phyloP scores from a whole-genome alignment of 1,284 basidiomycete genomes.

The Porodaedalea pini region DNA sequence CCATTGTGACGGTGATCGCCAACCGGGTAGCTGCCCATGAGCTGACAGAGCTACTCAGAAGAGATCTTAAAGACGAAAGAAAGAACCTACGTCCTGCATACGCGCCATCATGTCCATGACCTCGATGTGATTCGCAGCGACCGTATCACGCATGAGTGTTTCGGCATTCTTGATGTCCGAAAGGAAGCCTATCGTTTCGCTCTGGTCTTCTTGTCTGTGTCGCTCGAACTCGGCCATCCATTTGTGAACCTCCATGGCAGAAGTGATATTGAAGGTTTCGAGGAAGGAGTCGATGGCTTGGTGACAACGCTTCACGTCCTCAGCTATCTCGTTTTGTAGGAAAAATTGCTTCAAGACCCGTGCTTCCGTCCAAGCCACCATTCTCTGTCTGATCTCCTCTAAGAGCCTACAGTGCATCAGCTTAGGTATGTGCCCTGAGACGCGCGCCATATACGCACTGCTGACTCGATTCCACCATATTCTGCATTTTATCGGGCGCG shows the following conservation, averaged over 20 bases:
- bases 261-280: conserved; percentile 42
- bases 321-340: conserved; percentile 40
- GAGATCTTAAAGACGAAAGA: not conserved
- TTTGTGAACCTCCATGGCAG: conserved; percentile 40
- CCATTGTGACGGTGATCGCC: conserved; percentile 38
- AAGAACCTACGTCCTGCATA: conserved; percentile 41
- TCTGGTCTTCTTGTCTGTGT: conserved; percentile 39
- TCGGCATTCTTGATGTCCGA: conserved; percentile 42
- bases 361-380: conserved; percentile 41
- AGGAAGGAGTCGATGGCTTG: conserved; percentile 40
- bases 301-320: conserved; percentile 42
- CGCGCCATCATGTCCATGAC: conserved; percentile 43
- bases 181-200: conserved; percentile 40
- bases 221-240: conserved; percentile 44
- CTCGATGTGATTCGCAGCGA: conserved; percentile 29
- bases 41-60: conserved; percentile 23
- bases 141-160: conserved; percentile 32
- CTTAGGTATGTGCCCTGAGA: not conserved
- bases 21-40: conserved; percentile 34
- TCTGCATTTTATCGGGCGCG: conserved; percentile 26
- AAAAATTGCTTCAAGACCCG: conserved; percentile 39
- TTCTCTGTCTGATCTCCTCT: conserved; percentile 33
- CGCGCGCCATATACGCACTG: conserved; percentile 26
- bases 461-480: conserved; percentile 27
- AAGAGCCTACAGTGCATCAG: conserved; percentile 33